A percentile compares a stretch with the other conserved stretches of the same genome.
Evolutionary conservation across 305 asterid genomes (phyloP).

Genomic region (Solanum hybrid): DNA sequence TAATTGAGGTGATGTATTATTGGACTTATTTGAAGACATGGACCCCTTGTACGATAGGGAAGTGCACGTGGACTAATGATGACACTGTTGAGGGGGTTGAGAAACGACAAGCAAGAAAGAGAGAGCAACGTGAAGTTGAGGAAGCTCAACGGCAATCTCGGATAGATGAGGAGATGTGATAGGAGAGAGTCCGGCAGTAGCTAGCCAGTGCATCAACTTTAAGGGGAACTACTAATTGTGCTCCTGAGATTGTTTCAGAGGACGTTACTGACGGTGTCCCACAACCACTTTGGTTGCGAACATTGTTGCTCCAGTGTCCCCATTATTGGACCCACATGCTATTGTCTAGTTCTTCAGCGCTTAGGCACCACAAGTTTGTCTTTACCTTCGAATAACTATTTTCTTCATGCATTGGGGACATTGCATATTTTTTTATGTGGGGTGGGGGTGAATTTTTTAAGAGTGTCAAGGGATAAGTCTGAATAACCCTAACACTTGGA

Average conservation of each 20-base stretch:
- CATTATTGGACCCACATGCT: not conserved
- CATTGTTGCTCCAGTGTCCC: not conserved
- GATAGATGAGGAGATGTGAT: not conserved
- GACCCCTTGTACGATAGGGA: not conserved
- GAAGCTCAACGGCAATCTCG: not conserved
- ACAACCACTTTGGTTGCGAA: not conserved
- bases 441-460: no score
- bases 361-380: not conserved
- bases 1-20: no score
- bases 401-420: not conserved
- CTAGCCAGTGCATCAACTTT: not conserved
- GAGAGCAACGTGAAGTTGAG: not conserved
- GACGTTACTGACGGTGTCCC: not conserved
- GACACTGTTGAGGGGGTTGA: not conserved
- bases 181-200: not conserved
- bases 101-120: not conserved
- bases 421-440: no score
- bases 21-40: not conserved
- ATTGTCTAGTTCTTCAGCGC: not conserved
- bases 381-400: no score
- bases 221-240: not conserved
- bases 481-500: no score
- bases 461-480: no score
- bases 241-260: not conserved
- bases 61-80: not conserved